Conservation (phyloP, 2,329 filamentous ascomycete species). For the Colletotrichum theobromicola region DNA sequence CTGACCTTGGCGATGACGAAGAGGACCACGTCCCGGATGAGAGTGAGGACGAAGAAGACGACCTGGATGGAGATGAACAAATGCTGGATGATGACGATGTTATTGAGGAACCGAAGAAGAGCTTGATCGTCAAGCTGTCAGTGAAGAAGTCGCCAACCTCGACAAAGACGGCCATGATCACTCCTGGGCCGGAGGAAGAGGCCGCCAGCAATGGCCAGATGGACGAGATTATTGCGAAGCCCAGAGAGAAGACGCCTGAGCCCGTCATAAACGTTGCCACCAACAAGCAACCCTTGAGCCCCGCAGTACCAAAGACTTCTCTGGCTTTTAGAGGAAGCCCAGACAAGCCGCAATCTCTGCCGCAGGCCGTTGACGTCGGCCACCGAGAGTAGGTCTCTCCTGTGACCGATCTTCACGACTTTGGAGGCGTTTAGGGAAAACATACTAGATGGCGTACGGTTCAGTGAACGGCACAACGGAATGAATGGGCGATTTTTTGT, state of each 20-base stretch:
- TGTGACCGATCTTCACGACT: background rate
- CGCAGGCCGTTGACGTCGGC: conserved; percentile 34
- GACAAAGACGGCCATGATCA: background rate
- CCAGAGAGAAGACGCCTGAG: conserved; percentile 17
- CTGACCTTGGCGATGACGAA: conserved; percentile 77
- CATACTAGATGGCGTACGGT: conserved; percentile 5
- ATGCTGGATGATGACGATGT: conserved; percentile 61
- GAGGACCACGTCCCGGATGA: conserved; percentile 71
- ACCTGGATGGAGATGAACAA: conserved; percentile 61
- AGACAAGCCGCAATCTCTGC: conserved; percentile 54
- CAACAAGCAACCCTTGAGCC: conserved; percentile 30
- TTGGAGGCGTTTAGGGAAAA: conserved; percentile 15
- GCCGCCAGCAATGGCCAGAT: background rate
- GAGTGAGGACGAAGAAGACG: conserved; percentile 62
- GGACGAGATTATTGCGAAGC: conserved; percentile 5
- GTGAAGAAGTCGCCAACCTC: conserved; percentile 46
- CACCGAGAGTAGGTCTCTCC: conserved; percentile 28
- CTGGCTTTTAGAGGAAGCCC: conserved; percentile 67
- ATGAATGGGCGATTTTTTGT: background rate
- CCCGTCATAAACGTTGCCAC: conserved; percentile 15
- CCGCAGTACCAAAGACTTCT: conserved; percentile 43
- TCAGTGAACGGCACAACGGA: conserved; percentile 4
- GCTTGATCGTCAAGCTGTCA: conserved; percentile 77
- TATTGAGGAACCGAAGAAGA: conserved; percentile 53
- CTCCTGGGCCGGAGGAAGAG: conserved; percentile 3